Evolutionary conservation across 805 yeast genomes (phyloP).

Genomic region (Zygoascus ofunaensis): DNA sequence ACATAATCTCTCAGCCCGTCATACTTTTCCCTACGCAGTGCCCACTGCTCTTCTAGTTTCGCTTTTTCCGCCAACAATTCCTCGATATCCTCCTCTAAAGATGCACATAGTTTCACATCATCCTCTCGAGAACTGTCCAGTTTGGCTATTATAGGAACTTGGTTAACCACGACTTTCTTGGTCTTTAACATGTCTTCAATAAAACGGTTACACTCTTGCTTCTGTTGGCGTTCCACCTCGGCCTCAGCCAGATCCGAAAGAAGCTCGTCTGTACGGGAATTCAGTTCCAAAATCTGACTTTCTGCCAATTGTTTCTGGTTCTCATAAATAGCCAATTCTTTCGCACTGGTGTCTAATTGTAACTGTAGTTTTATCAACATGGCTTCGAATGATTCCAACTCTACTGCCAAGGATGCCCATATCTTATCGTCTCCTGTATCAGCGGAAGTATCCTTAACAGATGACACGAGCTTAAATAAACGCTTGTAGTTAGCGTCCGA

Average conservation of each 20-base stretch:
- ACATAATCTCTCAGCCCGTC: conserved; percentile 17
- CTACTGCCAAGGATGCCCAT: conserved; percentile 8
- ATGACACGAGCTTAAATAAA: conserved; percentile 5
- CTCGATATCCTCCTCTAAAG: conserved; percentile 19
- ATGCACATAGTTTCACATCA: conserved; percentile 10
- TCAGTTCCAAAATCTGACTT: conserved; percentile 9
- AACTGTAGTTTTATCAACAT: conserved; percentile 16
- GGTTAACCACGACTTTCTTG: conserved; percentile 12
- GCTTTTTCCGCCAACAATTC: conserved; percentile 17
- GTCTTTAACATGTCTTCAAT: conserved; percentile 17
- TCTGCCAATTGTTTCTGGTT: conserved; percentile 12
- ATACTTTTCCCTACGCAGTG: conserved; percentile 17
- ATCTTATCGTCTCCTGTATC: background rate
- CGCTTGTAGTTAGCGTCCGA: conserved; percentile 16
- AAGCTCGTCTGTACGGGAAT: conserved; percentile 14
- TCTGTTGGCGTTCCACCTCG: conserved; percentile 14
- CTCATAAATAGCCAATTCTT: conserved; percentile 17
- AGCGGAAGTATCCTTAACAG: background rate
- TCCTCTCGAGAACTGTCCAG: conserved; percentile 19
- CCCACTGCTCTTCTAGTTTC: conserved; percentile 16
- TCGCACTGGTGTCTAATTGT: conserved; percentile 15
- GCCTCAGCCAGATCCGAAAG: conserved; percentile 14
- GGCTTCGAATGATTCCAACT: conserved; percentile 13
- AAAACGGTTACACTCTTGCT: conserved; percentile 20
- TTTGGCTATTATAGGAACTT: conserved; percentile 16